Percentiles rank a stretch among this genome's conserved stretches.
Conservation (phyloP, 768 basidiomycete species). For the Macrolepiota albuminosa region DNA sequence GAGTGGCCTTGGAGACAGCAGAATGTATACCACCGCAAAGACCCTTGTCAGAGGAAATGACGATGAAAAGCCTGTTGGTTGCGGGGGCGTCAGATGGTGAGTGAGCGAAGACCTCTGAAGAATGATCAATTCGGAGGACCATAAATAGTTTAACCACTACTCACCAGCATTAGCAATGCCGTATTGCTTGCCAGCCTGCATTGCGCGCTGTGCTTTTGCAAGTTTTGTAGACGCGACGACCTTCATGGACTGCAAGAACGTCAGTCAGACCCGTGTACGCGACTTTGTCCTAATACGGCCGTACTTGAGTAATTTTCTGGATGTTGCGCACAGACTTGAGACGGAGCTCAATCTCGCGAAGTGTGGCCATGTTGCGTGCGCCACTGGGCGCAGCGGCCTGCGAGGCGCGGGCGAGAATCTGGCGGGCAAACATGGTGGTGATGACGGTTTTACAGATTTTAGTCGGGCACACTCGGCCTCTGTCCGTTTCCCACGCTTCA, state of each 20-base stretch:
- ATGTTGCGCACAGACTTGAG: constrained; percentile 96
- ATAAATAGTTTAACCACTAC: constrained; percentile 18
- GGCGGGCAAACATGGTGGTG: constrained; percentile 42
- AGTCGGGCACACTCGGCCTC: constrained; percentile 38
- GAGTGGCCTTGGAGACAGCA: constrained; percentile 87
- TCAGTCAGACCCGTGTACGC: constrained; percentile 1
- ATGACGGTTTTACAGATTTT: constrained; percentile 13
- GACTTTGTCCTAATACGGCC: constrained; percentile 16
- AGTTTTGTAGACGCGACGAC: constrained; percentile 99
- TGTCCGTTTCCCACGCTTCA: not conserved
- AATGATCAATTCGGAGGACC: not conserved
- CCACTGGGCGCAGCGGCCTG: constrained; percentile 40
- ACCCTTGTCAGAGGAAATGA: constrained; percentile 97
- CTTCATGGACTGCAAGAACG: constrained; percentile 79
- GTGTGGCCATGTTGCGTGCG: constrained; percentile 92
- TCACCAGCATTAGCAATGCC: constrained; percentile 87
- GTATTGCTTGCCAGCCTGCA: constrained; percentile 88
- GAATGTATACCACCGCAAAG: constrained; percentile 99
- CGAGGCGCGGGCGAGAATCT: constrained; percentile 35
- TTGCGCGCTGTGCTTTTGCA: constrained; percentile 90
- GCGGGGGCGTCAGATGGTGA: constrained; percentile 61
- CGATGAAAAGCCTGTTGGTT: constrained; percentile 84
- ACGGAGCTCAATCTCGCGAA: constrained; percentile 95
- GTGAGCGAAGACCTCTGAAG: constrained; percentile 83
- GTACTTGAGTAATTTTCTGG: constrained; percentile 98